These are phyloP conservation scores for Candida albicans DNA, from an alignment of 1,139 yeast genomes.

Conservation along the genomic window DNA sequence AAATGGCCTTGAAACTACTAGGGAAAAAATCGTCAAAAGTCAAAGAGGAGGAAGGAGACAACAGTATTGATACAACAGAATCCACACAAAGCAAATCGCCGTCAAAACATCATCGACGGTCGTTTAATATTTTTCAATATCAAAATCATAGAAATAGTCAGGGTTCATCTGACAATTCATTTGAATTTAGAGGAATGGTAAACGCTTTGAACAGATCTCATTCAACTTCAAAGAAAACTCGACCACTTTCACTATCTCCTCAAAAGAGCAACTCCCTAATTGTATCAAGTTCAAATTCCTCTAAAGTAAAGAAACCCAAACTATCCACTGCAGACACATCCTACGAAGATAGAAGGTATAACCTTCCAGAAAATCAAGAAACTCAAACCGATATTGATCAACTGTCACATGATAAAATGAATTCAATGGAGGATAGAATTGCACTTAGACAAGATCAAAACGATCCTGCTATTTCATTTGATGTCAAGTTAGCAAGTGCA, in stretches of 20 bases:
- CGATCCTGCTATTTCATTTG: not conserved
- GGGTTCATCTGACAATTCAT: constrained; percentile 6
- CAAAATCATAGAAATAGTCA: constrained; percentile 1
- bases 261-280: not conserved
- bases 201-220: constrained; percentile 3
- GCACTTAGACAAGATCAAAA: not conserved
- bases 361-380: not conserved
- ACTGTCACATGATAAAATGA: not conserved
- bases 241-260: not conserved
- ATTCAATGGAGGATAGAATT: not conserved
- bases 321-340: not conserved
- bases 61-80: not conserved
- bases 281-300: constrained; percentile 6
- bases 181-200: constrained; percentile 5
- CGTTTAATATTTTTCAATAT: constrained; percentile 3
- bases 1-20: constrained; percentile 2
- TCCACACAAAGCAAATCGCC: constrained; percentile 1
- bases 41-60: not conserved
- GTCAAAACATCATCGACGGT: not conserved
- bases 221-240: constrained; percentile 1
- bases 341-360: not conserved
- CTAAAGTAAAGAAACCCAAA: not conserved
- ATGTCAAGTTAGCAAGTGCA: not conserved
- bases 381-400: not conserved
- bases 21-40: not conserved